These are phyloP conservation scores for Mycena rosella DNA, from an alignment of 768 basidiomycete genomes.

Conservation along the genomic window DNA sequence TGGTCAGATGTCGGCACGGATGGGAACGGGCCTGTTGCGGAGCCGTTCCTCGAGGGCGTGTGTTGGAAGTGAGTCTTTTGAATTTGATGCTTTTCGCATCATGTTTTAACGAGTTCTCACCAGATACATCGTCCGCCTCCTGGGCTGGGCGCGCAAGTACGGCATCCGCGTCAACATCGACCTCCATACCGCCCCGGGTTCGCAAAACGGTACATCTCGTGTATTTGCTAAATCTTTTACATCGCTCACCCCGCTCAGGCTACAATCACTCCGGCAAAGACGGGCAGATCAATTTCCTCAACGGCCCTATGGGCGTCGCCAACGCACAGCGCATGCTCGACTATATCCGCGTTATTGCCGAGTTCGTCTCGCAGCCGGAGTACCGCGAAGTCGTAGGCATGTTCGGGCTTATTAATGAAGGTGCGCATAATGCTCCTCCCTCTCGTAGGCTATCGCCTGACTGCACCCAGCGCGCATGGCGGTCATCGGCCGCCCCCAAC, in stretches of 20 bases:
- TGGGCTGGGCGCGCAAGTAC: conserved; percentile 3
- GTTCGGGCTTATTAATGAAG: background rate
- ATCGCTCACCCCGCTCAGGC: background rate
- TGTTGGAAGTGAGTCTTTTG: no score
- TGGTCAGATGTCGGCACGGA: no score
- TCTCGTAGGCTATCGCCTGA: no score
- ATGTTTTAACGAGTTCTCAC: no score
- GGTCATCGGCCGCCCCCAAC: background rate
- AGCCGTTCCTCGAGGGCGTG: no score
- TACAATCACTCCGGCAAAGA: background rate
- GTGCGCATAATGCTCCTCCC: no score
- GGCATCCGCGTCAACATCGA: background rate
- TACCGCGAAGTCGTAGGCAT: background rate
- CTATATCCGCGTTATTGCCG: background rate
- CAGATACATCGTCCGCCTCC: no score
- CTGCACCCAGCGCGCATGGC: background rate
- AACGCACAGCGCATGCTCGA: conserved; percentile 6
- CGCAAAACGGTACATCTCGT: background rate
- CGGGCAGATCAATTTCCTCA: background rate
- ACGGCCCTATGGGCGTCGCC: background rate
- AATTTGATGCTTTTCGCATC: no score
- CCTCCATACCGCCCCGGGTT: background rate
- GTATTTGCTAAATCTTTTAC: background rate
- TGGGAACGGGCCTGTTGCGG: no score
- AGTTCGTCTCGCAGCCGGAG: conserved; percentile 7